A percentile compares a stretch with the other conserved stretches of the same genome.
Evolutionary conservation across 163 green algal genomes (phyloP).

Genomic region (Chloroidium sp.): DNA sequence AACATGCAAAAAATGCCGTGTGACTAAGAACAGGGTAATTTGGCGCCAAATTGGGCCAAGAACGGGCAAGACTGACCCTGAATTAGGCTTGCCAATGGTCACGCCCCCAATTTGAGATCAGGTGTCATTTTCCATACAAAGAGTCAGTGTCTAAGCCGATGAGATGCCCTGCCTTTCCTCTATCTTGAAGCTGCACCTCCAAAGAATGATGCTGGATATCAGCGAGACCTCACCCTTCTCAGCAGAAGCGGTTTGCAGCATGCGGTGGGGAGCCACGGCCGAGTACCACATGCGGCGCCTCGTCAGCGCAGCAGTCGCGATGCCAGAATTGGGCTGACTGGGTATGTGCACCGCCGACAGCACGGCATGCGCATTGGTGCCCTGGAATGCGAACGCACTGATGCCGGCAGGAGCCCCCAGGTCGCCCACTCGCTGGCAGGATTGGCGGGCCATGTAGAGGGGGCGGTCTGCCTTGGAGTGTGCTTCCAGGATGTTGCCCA

Average conservation of each 20-base stretch:
- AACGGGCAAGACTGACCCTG: too few species aligned
- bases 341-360: neutral
- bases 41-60: too few species aligned
- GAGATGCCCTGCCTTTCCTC: too few species aligned
- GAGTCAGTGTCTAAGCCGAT: too few species aligned
- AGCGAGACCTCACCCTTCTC: too few species aligned
- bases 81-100: too few species aligned
- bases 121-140: too few species aligned
- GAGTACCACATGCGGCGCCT: slow-evolving; percentile 8
- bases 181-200: too few species aligned
- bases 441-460: slow-evolving; percentile 5
- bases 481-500: slow-evolving; percentile 24
- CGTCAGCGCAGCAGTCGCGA: neutral
- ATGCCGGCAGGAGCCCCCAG: slow-evolving; percentile 17
- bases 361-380: slow-evolving; percentile 58
- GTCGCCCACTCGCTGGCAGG: neutral
- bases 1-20: too few species aligned
- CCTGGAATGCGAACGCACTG: slow-evolving; percentile 81
- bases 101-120: too few species aligned
- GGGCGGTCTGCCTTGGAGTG: neutral
- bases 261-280: neutral
- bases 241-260: slow-evolving; percentile 1
- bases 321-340: neutral
- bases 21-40: too few species aligned
- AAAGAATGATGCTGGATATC: too few species aligned